Percentiles rank a stretch among this genome's conserved stretches.
Conservation (phyloP, 192 early-diverging fungal species). For the Phlyctochytrium planicorne region DNA sequence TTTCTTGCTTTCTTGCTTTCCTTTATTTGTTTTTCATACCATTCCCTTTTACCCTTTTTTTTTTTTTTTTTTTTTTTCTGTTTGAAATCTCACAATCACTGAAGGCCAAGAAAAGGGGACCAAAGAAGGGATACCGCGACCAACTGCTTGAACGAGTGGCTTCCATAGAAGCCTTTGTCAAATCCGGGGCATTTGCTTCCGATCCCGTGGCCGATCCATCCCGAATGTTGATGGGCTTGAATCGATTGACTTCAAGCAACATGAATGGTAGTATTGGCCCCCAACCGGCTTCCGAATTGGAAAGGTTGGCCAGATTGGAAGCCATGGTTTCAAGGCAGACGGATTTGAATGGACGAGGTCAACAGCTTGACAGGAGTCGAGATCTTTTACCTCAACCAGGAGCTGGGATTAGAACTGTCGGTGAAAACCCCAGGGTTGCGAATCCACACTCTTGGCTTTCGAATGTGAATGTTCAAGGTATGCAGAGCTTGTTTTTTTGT, state of each 20-base stretch:
- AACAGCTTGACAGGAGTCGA: no score
- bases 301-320: background rate
- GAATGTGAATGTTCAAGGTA: slow-evolving; percentile 4
- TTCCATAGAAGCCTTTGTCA: slow-evolving; percentile 20
- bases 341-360: background rate
- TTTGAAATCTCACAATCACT: no score
- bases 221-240: background rate
- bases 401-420: no score
- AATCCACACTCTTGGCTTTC: slow-evolving; percentile 3
- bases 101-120: slow-evolving; percentile 24
- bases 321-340: background rate
- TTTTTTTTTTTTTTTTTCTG: no score
- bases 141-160: slow-evolving; percentile 23
- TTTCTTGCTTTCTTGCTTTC: background rate
- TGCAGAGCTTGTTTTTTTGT: background rate
- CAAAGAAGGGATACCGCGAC: slow-evolving; percentile 19
- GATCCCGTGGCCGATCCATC: no score
- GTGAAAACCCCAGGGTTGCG: background rate
- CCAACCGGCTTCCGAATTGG: background rate
- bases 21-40: no score
- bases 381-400: no score
- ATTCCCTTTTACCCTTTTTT: no score
- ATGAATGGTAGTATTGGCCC: slow-evolving; percentile 5
- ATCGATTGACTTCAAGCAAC: background rate
- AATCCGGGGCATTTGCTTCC: no score